These are phyloP conservation scores for Buddleja alternifolia DNA, from an alignment of 257 asterid species.

Conservation along the genomic window DNA sequence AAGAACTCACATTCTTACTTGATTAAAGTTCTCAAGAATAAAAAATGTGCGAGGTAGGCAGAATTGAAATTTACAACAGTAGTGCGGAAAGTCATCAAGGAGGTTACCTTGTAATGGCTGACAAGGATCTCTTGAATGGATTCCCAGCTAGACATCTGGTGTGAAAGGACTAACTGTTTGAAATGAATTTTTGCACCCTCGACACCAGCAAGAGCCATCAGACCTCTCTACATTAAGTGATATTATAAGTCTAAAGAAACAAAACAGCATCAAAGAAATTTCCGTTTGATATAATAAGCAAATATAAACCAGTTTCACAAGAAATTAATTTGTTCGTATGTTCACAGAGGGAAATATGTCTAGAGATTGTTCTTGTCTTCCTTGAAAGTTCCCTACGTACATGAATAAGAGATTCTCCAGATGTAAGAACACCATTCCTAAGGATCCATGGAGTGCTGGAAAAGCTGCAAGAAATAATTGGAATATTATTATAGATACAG, in stretches of 20 bases:
- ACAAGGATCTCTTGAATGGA: constrained; percentile 85
- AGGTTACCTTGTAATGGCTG: constrained; percentile 87
- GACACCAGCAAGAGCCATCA: constrained; percentile 97
- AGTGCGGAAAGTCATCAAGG: constrained; percentile 13
- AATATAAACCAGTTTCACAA: constrained; percentile 12
- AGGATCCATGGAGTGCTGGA: constrained; percentile 97
- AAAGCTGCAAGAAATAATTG: constrained; percentile 58
- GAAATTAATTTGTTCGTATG: constrained; percentile 1
- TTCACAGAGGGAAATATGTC: not conserved
- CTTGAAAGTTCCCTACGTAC: constrained; percentile 52
- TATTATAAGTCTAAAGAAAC: constrained; percentile 27
- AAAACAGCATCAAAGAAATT: constrained; percentile 10
- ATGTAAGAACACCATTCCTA: constrained; percentile 82
- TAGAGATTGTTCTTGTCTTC: constrained; percentile 17
- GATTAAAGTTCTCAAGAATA: not conserved
- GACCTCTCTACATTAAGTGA: constrained; percentile 73
- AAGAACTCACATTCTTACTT: constrained; percentile 1
- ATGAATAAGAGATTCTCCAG: constrained; percentile 93
- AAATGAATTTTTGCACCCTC: constrained; percentile 96
- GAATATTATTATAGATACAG: constrained; percentile 25
- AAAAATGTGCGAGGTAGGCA: not conserved
- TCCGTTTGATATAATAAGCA: not conserved
- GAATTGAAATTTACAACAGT: constrained; percentile 11
- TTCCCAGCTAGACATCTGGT: constrained; percentile 97
- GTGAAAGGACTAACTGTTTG: constrained; percentile 76